Conservation (phyloP, 345 rosid genomes). For the Xanthoceras sorbifolium region DNA sequence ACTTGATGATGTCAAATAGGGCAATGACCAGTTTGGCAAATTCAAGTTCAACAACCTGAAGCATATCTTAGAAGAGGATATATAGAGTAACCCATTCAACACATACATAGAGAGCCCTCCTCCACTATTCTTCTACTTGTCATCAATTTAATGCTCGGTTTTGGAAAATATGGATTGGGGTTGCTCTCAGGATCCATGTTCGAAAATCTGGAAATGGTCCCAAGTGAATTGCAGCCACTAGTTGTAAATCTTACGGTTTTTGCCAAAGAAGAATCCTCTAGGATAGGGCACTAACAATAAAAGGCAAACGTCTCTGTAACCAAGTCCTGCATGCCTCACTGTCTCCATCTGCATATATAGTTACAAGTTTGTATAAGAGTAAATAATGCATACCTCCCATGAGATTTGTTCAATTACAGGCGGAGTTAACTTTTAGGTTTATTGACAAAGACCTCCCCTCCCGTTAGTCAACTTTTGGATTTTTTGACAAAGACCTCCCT, state of each 20-base stretch:
- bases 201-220: slow-evolving; percentile 7
- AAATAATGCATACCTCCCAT: too few relatives aligned
- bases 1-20: neutral
- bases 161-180: neutral
- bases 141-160: neutral
- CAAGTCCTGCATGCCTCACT: neutral
- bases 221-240: slow-evolving; percentile 13
- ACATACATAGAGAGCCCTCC: neutral
- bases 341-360: neutral
- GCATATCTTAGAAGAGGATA: neutral
- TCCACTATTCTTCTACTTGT: neutral
- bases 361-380: neutral
- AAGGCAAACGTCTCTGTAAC: neutral
- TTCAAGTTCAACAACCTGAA: neutral
- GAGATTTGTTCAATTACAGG: too few relatives aligned
- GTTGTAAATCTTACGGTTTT: neutral
- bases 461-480: too few relatives aligned
- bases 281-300: neutral
- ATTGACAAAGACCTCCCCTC: too few relatives aligned
- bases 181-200: slow-evolving; percentile 11
- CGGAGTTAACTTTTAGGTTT: too few relatives aligned
- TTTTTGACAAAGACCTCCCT: too few relatives aligned
- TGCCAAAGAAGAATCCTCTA: neutral
- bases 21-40: neutral
- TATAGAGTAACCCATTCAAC: neutral